Conservation (phyloP, 2,329 filamentous ascomycete species). For the Coniochaeta sp. region DNA sequence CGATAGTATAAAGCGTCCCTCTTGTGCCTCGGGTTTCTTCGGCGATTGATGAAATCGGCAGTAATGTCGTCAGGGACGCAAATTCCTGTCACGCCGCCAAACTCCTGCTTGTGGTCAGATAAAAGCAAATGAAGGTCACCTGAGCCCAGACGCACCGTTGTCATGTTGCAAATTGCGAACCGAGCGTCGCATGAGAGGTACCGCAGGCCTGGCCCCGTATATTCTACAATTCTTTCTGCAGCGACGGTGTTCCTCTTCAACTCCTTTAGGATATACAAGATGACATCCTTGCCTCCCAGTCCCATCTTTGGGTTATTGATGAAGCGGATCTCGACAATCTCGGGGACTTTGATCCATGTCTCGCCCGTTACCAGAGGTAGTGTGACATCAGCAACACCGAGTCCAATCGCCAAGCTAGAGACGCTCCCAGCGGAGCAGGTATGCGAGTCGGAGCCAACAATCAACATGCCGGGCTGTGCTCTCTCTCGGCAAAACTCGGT, state of each 20-base stretch:
- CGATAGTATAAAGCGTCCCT: background rate
- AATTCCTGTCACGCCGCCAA: slow-evolving; percentile 18
- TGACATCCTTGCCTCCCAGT: slow-evolving; percentile 36
- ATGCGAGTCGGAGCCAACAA: slow-evolving; percentile 35
- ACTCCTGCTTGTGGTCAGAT: slow-evolving; percentile 14
- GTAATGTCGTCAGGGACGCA: slow-evolving; percentile 30
- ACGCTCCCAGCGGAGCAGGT: slow-evolving; percentile 35
- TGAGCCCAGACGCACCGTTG: slow-evolving; percentile 32
- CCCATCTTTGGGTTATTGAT: slow-evolving; percentile 25
- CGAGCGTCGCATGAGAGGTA: slow-evolving; percentile 32
- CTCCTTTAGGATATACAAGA: slow-evolving; percentile 32
- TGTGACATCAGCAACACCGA: slow-evolving; percentile 36
- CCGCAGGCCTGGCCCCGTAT: slow-evolving; percentile 29
- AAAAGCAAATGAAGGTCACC: slow-evolving; percentile 28
- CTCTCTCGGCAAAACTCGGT: slow-evolving; percentile 29
- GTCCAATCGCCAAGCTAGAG: slow-evolving; percentile 32
- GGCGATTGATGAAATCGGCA: slow-evolving; percentile 21
- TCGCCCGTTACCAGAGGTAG: slow-evolving; percentile 35
- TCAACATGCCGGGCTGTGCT: slow-evolving; percentile 27
- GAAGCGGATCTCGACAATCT: slow-evolving; percentile 30
- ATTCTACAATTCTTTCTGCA: slow-evolving; percentile 35
- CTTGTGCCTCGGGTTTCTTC: slow-evolving; percentile 12
- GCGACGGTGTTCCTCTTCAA: slow-evolving; percentile 38
- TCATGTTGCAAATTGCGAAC: slow-evolving; percentile 27
- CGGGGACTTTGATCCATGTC: slow-evolving; percentile 38